Conservation (phyloP, 2,329 filamentous ascomycete genomes). For the Ascochyta rabiei region DNA sequence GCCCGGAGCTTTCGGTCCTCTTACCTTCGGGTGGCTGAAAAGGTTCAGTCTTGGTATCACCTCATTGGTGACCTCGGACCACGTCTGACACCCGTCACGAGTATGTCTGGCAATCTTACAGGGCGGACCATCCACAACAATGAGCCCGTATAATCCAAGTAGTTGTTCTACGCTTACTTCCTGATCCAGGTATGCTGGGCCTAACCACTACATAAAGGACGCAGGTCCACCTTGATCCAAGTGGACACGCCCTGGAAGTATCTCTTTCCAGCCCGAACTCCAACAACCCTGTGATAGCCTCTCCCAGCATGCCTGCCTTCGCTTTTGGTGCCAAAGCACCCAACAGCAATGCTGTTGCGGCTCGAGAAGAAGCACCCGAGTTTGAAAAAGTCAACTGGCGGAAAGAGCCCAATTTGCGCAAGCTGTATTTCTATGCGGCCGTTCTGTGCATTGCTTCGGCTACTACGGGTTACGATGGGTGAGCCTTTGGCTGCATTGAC, state of each 20-base stretch:
- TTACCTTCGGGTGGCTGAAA: constrained; percentile 30
- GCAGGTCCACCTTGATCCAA: constrained; percentile 17
- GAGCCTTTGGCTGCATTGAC: constrained; percentile 19
- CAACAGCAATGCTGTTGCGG: constrained; percentile 32
- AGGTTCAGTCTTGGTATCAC: constrained; percentile 15
- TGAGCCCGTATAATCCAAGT: constrained; percentile 5
- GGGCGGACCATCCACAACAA: constrained; percentile 18
- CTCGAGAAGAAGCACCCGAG: constrained; percentile 56
- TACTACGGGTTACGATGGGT: constrained; percentile 64
- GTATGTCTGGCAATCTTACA: constrained; percentile 24
- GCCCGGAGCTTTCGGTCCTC: constrained; percentile 31
- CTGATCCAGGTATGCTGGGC: constrained; percentile 9
- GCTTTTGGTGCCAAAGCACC: constrained; percentile 20
- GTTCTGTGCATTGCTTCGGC: constrained; percentile 61
- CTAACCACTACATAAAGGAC: constrained; percentile 28
- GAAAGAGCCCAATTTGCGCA: constrained; percentile 61
- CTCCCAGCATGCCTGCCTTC: constrained; percentile 13
- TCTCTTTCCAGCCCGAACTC: constrained; percentile 5
- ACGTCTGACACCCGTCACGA: constrained; percentile 20
- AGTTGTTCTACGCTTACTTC: constrained; percentile 4
- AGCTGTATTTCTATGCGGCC: constrained; percentile 60
- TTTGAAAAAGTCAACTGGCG: constrained; percentile 61
- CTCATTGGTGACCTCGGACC: constrained; percentile 22
- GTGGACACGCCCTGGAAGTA: constrained; percentile 22
- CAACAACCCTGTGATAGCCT: neutral